Percentiles rank a stretch among this genome's conserved stretches.
These are phyloP conservation scores for Zygnema circumcarinatum DNA, from an alignment of 139 green algal genomes.

Conservation along the genomic window DNA sequence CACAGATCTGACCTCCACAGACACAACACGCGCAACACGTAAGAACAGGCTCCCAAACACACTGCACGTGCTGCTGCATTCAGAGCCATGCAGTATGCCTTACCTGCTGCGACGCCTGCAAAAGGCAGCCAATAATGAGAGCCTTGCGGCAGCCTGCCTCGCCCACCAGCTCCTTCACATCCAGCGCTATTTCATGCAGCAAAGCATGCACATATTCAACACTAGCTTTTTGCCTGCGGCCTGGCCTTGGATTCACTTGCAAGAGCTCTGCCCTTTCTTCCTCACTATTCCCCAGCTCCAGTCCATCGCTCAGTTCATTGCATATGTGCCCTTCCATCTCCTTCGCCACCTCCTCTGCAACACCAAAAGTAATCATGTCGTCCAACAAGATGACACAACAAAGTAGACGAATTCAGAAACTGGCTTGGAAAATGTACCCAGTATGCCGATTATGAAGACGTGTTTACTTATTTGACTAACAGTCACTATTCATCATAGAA, in stretches of 20 bases:
- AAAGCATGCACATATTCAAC: not conserved
- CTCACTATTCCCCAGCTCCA: not conserved
- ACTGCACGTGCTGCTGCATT: no score
- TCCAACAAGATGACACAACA: no score
- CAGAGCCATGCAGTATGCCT: no score
- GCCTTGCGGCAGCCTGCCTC: not conserved
- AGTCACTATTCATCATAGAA: no score
- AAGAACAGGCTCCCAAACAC: no score
- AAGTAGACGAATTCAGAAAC: no score
- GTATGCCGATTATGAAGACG: no score
- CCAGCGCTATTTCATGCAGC: not conserved
- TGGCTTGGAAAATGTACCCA: no score
- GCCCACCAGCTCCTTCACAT: not conserved
- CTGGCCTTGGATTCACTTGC: not conserved
- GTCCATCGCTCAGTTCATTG: not conserved
- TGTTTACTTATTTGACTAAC: no score
- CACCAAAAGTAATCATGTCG: not conserved
- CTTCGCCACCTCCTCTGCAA: not conserved
- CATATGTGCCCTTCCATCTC: not conserved
- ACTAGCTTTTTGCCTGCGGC: not conserved
- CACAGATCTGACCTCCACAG: not conserved
- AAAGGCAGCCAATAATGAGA: not conserved
- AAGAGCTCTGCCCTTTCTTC: not conserved
- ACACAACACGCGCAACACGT: no score
- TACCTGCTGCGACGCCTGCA: conserved; percentile 30